Conservation (phyloP, 164 flowering plant genomes). For the Magnolia changhungtana region DNA sequence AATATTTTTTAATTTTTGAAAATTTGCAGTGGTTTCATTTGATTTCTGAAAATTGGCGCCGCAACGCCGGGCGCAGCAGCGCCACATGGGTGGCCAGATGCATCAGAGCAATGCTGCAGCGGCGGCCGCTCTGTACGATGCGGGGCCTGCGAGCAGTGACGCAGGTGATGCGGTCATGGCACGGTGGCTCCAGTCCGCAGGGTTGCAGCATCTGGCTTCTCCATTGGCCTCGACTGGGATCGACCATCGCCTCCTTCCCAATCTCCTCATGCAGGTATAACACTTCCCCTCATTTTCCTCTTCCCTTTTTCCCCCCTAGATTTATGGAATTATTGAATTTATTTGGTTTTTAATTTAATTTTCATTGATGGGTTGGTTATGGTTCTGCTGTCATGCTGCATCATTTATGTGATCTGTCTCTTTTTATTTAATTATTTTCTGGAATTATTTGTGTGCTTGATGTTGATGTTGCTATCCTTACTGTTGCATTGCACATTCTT, state of each 20-base stretch:
- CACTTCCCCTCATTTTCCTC: neutral
- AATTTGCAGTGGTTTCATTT: conserved; percentile 17
- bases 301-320: neutral
- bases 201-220: conserved; percentile 98
- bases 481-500: neutral
- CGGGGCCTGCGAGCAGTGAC: conserved; percentile 49
- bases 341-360: no score
- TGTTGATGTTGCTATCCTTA: neutral
- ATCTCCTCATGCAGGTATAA: conserved; percentile 84
- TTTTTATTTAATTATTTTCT: no score
- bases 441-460: neutral
- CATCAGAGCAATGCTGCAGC: conserved; percentile 79
- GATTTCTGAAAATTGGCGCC: conserved; percentile 90
- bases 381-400: neutral
- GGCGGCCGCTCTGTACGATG: conserved; percentile 84
- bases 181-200: conserved; percentile 97
- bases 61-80: conserved; percentile 75
- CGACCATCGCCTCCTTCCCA: conserved; percentile 80
- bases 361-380: neutral
- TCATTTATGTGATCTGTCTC: neutral
- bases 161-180: conserved; percentile 98
- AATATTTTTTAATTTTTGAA: neutral
- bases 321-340: neutral
- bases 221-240: conserved; percentile 80
- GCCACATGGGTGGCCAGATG: conserved; percentile 99